Evolutionary conservation across 768 basidiomycete species (phyloP).

Genomic region (Chlorophyllum brunneum): DNA sequence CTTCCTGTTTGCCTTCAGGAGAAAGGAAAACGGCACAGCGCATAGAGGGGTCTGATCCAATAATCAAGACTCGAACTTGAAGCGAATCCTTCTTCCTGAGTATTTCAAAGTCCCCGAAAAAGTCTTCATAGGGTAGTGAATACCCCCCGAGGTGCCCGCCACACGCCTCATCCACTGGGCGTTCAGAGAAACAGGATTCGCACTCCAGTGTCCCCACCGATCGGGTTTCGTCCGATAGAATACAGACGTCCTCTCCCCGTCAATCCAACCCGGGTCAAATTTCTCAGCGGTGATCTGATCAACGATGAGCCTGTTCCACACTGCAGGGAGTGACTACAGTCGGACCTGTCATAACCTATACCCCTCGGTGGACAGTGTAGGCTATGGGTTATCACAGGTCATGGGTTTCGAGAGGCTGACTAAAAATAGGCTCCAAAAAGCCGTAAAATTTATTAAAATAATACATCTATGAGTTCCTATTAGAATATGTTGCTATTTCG

Average conservation of each 20-base stretch:
- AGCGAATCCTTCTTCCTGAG: not conserved
- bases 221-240: not conserved
- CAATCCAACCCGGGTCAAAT: not conserved
- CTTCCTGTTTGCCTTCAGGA: not conserved
- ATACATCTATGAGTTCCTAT: no score
- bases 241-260: not conserved
- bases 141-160: not conserved
- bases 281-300: not conserved
- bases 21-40: not conserved
- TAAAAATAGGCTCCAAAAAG: no score
- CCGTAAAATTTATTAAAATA: no score
- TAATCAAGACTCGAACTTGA: not conserved
- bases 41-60: not conserved
- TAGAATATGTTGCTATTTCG: no score
- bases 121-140: not conserved
- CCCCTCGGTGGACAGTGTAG: no score
- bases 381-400: no score
- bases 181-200: not conserved
- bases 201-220: not conserved
- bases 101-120: not conserved
- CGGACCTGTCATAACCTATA: no score
- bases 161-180: no score
- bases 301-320: not conserved
- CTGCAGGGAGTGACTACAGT: not conserved
- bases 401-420: no score